Percentiles rank a stretch among this genome's conserved stretches.
Evolutionary conservation across 2,329 filamentous ascomycete species (phyloP).

Genomic region (Penicillium verrucosum): DNA sequence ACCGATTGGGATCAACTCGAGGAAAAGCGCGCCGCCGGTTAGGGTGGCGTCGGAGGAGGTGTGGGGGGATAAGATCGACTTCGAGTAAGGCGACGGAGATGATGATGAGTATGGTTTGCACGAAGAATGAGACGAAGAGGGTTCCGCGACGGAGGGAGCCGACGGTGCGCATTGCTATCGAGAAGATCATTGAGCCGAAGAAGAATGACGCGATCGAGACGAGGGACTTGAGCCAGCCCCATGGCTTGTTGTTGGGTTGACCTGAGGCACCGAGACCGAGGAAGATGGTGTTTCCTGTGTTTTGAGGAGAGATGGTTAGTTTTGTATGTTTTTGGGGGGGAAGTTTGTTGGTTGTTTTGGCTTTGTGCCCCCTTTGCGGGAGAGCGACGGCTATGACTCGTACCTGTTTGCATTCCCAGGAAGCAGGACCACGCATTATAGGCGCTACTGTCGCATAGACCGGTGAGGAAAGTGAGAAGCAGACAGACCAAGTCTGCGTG

Average conservation of each 20-base stretch:
- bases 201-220: constrained; percentile 44
- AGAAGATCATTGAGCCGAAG: constrained; percentile 42
- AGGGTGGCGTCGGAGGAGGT: constrained; percentile 17
- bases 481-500: constrained; percentile 41
- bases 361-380: not conserved
- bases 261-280: constrained; percentile 45
- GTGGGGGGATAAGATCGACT: constrained; percentile 39
- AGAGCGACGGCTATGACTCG: constrained; percentile 3
- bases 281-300: constrained; percentile 47
- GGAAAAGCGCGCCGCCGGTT: constrained; percentile 31
- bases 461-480: constrained; percentile 41
- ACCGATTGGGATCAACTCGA: constrained; percentile 43
- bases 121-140: constrained; percentile 42
- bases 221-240: constrained; percentile 46
- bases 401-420: constrained; percentile 49
- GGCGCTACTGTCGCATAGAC: constrained; percentile 45
- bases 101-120: constrained; percentile 39
- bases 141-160: constrained; percentile 36
- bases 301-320: not conserved
- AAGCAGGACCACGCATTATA: constrained; percentile 50
- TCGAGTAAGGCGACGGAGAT: constrained; percentile 43
- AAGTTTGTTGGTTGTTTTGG: not conserved
- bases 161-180: constrained; percentile 34
- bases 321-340: not conserved
- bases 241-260: constrained; percentile 38